Evolutionary conservation across 179 eudicot species (phyloP), one percentile per base, ranked within the genome.

Genomic region (Heliamphora pulchella): DNA sequence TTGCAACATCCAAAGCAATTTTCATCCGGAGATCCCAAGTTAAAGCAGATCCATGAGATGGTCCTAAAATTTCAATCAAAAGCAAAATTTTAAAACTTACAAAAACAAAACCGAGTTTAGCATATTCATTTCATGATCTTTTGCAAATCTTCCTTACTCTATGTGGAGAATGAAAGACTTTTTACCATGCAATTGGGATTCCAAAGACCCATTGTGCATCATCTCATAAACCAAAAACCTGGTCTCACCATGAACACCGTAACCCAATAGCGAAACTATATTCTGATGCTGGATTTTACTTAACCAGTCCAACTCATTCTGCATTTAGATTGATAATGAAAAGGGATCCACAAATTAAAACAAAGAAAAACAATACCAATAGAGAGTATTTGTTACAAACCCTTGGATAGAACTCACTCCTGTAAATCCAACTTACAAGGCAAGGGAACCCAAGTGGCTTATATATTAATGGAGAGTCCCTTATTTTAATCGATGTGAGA

Each of bases 181-280:
- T 69, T 82, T 91, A 96, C 99, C 99, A 58, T 96, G 98, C 78
- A 96, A 81, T 61, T 90, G 97, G 66, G 87, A 86, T 71, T 96
- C 97, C 77, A 96, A 84, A 76, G 91, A 89, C 66, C 98, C 97
- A 70, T 91, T 91, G 76, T 84, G 90, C 94, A 93, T 91, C 90
- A 93, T 78, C 84, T 94, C 97, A 83, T 91, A 91, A 47, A 88
- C 92, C 83, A 94, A 84, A 84, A 93, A 88, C 81, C 88, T 87
- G 4, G 85, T 79, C 74, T 90, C 89, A 39, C 87, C 88, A 75
- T 88, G 88, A 79, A 86, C 80, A 79, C 93, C 88, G 71, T 86
- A 87, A 57, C 98, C 98, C 72, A 91, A 69, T 71, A 94, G 87
- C 69, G 89, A 81, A 72, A 89, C 87, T 71, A 91, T 84, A 73